A percentile compares a stretch with the other conserved stretches of the same genome.
phyloP scores from a whole-genome alignment of 305 asterid genomes.

The Withania somnifera region DNA sequence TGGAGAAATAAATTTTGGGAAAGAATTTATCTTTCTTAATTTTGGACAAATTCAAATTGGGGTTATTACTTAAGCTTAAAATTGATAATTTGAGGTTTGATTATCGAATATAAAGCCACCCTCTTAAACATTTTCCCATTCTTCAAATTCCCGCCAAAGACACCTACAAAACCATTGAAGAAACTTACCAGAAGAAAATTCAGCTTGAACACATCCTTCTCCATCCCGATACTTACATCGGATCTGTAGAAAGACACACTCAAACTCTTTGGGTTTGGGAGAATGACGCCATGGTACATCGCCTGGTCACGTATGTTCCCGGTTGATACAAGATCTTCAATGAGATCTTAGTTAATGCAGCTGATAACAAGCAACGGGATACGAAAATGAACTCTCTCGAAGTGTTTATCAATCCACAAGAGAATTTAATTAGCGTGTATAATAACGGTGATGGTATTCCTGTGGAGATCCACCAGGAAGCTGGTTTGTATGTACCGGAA shows the following conservation, averaged over 20 bases:
- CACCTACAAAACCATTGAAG: no score
- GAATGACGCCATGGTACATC: constrained; percentile 42
- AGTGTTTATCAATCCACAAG: constrained; percentile 60
- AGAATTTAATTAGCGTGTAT: constrained; percentile 55
- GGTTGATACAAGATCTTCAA: constrained; percentile 94
- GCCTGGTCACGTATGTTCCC: constrained; percentile 56
- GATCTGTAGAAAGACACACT: constrained; percentile 74
- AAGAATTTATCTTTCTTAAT: no score
- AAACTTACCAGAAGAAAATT: no score
- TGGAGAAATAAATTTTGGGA: no score
- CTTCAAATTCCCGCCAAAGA: no score
- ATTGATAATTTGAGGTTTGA: no score
- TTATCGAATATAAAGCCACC: no score
- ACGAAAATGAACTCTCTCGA: constrained; percentile 69
- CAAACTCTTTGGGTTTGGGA: constrained; percentile 76
- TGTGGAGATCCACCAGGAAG: constrained; percentile 90
- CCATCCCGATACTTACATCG: constrained; percentile 93
- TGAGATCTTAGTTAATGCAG: constrained; percentile 86
- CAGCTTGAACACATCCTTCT: constrained; percentile 96
- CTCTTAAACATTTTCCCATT: no score
- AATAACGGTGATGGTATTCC: constrained; percentile 94
- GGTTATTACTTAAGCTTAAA: no score
- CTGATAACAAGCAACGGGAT: constrained; percentile 86
- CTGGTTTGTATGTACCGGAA: constrained; percentile 89
- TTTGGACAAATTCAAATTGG: no score